Conservation (phyloP, 306 rosid genomes). For the Rubus parviflorus region DNA sequence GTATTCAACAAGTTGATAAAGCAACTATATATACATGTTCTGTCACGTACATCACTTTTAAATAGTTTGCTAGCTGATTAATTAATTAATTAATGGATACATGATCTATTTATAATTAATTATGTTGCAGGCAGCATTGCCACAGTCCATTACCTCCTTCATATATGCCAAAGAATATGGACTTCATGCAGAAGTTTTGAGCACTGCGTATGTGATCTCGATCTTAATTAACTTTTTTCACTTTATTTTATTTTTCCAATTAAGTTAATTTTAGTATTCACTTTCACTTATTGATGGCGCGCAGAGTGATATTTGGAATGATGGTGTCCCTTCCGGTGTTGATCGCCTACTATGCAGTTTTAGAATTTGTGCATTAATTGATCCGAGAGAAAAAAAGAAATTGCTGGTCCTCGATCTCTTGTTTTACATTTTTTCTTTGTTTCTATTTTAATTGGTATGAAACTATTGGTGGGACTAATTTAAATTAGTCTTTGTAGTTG, state of each 20-base stretch:
- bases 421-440: neutral
- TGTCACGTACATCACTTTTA: neutral
- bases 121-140: conserved; percentile 78
- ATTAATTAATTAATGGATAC: too few species aligned
- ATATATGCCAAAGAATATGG: conserved; percentile 87
- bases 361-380: conserved; percentile 48
- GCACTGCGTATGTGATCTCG: conserved; percentile 81
- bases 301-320: conserved; percentile 92
- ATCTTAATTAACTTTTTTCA: neutral
- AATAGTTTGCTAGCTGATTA: too few species aligned
- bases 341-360: conserved; percentile 61
- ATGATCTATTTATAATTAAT: neutral
- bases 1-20: neutral
- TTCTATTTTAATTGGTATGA: neutral
- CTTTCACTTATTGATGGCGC: neutral
- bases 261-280: neutral
- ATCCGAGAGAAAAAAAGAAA: neutral
- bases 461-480: neutral
- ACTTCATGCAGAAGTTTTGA: conserved; percentile 77
- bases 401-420: neutral
- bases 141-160: conserved; percentile 94
- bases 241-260: neutral
- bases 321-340: conserved; percentile 73
- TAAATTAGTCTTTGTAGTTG: neutral
- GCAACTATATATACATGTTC: neutral